Evolutionary conservation across 1,139 yeast species (phyloP), one percentile per base, ranked within the genome.

Genomic region (Yamadazyma sp.): DNA sequence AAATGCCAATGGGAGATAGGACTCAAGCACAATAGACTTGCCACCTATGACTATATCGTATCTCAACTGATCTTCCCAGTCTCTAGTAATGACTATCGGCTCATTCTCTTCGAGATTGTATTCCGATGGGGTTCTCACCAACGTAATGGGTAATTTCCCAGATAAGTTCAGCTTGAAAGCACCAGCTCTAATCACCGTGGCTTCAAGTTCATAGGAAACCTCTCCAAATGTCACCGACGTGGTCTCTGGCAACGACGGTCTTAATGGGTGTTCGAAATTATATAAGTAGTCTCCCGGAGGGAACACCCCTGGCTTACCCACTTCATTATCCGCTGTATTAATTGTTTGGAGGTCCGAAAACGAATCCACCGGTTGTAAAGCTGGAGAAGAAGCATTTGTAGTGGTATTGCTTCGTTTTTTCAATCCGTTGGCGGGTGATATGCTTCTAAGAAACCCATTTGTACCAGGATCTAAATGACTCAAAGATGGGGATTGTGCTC

Each of bases 41-140:
- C 96, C 85, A 31, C 88, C 95, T 39, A 92, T 82, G 21, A 88
- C 82, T 35, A 92, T 88, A 55, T 92, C 97, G 56, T 92, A 92
- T 49, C 82, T 82, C 29, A 92, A 62, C 55, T 86, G 89, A 56
- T 86, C 90, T 58, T 92, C 97, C 98, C 98, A 92, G 50, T 86
- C 92, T 46, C 95, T 73, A 12, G 86, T 73, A 29, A 92, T 89
- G 5, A 89, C 87, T 38, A 92, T 92, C 0, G 98, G 97, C 57
- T 92, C 98, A 44, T 86, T 82, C 52, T 87, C 90, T 57, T 92
- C 97, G 29, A 84, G 73, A 38, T 88, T 86, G 31, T 76, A 78
- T 43, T 85, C 90, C 0, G 88, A 73, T 7, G 90, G 92, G 0
- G 89, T 75, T 46, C 98, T 70, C 6, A 92, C 77, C 18, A 92